These are phyloP conservation scores for Hermanozyma aechmeae DNA, from an alignment of 805 yeast species.

Conservation along the genomic window DNA sequence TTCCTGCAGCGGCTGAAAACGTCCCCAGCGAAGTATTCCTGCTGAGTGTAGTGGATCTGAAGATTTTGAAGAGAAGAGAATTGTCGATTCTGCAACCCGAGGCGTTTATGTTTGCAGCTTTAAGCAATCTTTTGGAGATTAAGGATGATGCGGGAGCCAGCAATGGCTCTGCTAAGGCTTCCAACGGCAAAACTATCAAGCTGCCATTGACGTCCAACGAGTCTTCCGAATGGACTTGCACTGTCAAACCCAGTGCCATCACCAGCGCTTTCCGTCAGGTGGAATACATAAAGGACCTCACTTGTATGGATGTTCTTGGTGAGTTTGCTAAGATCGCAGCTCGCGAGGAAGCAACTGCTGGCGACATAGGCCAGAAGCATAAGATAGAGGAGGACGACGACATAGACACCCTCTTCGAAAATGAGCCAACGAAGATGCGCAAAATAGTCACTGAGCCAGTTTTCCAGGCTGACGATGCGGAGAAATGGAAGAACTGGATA, in stretches of 20 bases:
- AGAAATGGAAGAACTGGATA: slow-evolving; percentile 11
- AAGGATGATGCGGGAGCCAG: slow-evolving; percentile 17
- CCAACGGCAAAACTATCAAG: too few species aligned
- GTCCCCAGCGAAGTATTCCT: too few species aligned
- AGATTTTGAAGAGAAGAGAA: slow-evolving; percentile 37
- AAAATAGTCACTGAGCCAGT: slow-evolving; percentile 19
- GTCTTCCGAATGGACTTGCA: slow-evolving; percentile 31
- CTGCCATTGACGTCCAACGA: slow-evolving; percentile 32
- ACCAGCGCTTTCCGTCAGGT: slow-evolving; percentile 39
- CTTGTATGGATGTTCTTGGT: too few species aligned
- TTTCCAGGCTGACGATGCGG: slow-evolving; percentile 29
- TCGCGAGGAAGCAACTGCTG: too few species aligned
- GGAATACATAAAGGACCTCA: slow-evolving; percentile 24
- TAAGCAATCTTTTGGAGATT: slow-evolving; percentile 41
- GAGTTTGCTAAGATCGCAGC: too few species aligned
- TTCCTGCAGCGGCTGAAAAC: too few species aligned
- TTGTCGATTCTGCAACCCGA: slow-evolving; percentile 38
- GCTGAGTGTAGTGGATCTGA: slow-evolving; percentile 28
- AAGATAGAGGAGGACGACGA: slow-evolving; percentile 19
- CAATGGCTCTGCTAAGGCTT: slow-evolving; percentile 4
- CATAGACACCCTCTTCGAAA: slow-evolving; percentile 26
- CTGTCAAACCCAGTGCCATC: slow-evolving; percentile 36
- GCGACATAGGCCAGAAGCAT: too few species aligned
- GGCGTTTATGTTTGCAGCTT: slow-evolving; percentile 39
- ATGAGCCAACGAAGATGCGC: slow-evolving; percentile 16